These are phyloP conservation scores for Aeminium ludgeri DNA, from an alignment of 495 filamentous ascomycete species.

Conservation along the genomic window DNA sequence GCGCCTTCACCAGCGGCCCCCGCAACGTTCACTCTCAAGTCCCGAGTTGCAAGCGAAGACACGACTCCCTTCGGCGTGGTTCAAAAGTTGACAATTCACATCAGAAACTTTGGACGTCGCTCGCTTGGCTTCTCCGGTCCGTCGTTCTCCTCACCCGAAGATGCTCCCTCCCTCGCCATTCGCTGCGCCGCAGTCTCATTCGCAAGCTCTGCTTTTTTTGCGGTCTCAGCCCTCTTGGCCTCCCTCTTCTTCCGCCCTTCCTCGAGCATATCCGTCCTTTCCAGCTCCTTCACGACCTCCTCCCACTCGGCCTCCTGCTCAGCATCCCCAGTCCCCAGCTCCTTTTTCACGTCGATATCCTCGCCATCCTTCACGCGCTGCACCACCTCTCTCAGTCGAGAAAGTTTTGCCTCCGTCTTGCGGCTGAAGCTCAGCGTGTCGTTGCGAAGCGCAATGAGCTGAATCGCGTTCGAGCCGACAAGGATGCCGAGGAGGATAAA, in stretches of 20 bases:
- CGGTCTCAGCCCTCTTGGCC: slow-evolving; percentile 15
- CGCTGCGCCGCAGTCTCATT: slow-evolving; percentile 2
- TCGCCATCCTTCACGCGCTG: slow-evolving; percentile 69
- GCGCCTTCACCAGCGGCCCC: no score
- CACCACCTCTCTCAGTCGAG: slow-evolving; percentile 62
- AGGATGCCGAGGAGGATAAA: slow-evolving; percentile 82
- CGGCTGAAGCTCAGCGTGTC: slow-evolving; percentile 55
- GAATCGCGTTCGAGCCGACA: slow-evolving; percentile 86
- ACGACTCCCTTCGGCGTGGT: no score
- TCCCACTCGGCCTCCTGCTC: slow-evolving; percentile 75
- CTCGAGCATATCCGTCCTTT: slow-evolving; percentile 56
- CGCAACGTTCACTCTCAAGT: no score
- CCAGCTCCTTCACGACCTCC: slow-evolving; percentile 73
- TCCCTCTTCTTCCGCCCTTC: slow-evolving; percentile 24
- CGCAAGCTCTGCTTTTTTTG: slow-evolving; percentile 2
- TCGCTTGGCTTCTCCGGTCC: not conserved
- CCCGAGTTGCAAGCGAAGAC: no score
- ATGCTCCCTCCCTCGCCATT: slow-evolving; percentile 3
- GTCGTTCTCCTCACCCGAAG: not conserved
- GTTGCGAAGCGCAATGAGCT: slow-evolving; percentile 67
- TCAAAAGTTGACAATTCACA: no score
- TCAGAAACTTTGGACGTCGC: slow-evolving; percentile 11
- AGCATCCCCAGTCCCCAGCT: slow-evolving; percentile 63
- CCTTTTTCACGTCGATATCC: slow-evolving; percentile 72
- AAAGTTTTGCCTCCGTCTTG: slow-evolving; percentile 62